Percentiles rank a stretch among this genome's conserved stretches.
phyloP scores from a whole-genome alignment of 2,329 filamentous ascomycete genomes.

The Fusarium sororula region DNA sequence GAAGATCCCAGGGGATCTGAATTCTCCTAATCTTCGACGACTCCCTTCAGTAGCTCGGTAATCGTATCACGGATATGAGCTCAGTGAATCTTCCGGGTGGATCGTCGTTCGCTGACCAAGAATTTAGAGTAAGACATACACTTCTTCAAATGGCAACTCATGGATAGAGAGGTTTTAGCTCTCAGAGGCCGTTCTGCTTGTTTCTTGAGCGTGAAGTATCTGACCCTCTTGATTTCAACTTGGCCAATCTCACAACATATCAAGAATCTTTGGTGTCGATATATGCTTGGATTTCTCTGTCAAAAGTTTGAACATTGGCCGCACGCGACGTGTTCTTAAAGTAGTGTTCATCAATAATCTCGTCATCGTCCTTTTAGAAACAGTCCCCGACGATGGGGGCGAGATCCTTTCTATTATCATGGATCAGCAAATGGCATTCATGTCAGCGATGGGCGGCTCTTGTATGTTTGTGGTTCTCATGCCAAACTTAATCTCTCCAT shows the following conservation, averaged over 20 bases:
- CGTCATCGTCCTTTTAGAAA: not conserved
- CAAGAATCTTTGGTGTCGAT: not conserved
- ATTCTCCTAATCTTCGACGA: not conserved
- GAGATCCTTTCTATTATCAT: not conserved
- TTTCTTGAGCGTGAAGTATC: not conserved
- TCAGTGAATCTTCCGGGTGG: too few species aligned
- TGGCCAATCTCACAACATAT: not conserved
- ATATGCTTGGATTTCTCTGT: not conserved
- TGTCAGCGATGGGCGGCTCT: not conserved
- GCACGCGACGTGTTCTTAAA: not conserved
- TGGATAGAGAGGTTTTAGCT: not conserved
- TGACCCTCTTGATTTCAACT: not conserved
- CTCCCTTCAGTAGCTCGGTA: not conserved
- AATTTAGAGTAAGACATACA: not conserved
- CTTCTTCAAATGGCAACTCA: not conserved
- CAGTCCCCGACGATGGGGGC: not conserved
- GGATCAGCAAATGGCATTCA: not conserved
- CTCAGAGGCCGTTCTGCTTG: not conserved
- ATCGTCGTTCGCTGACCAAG: not conserved
- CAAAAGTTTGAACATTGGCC: not conserved
- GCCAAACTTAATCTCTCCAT: not conserved
- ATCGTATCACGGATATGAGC: not conserved
- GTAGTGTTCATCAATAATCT: not conserved
- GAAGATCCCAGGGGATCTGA: not conserved
- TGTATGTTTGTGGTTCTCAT: not conserved